These are phyloP conservation scores for Botrytis aclada DNA, from an alignment of 2,329 filamentous ascomycete species.

Conservation along the genomic window DNA sequence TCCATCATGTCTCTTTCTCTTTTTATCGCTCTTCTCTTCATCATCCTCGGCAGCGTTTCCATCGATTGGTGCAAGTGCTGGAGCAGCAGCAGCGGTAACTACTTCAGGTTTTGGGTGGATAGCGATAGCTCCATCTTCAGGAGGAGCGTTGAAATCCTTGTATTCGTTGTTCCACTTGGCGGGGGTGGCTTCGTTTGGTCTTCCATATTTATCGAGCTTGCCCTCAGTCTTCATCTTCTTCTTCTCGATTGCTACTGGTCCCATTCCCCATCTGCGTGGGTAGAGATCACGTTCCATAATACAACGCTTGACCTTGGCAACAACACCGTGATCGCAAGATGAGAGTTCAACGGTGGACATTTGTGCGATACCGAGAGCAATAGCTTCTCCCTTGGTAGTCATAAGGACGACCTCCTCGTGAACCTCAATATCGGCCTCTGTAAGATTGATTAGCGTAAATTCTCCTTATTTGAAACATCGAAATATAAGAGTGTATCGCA, in stretches of 20 bases:
- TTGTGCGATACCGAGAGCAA: constrained; percentile 91
- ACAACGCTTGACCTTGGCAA: constrained; percentile 98
- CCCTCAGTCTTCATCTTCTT: constrained; percentile 99
- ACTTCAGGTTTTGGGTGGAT: constrained; percentile 43
- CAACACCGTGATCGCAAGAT: constrained; percentile 94
- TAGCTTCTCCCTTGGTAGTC: constrained; percentile 98
- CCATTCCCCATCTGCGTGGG: constrained; percentile 93
- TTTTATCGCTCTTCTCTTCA: constrained; percentile 62
- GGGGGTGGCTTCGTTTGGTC: constrained; percentile 87
- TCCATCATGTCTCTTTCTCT: constrained; percentile 77
- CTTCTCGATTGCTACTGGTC: constrained; percentile 91
- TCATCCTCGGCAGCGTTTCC: constrained; percentile 49
- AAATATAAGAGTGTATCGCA: background rate
- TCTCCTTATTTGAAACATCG: background rate
- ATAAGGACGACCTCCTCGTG: constrained; percentile 97
- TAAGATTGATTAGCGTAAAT: constrained; percentile 32
- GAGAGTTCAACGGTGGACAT: constrained; percentile 98
- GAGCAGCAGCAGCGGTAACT: constrained; percentile 40
- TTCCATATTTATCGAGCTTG: constrained; percentile 97
- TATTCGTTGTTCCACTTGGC: constrained; percentile 91
- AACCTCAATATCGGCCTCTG: constrained; percentile 85
- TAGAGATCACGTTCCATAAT: constrained; percentile 99
- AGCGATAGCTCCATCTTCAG: constrained; percentile 38
- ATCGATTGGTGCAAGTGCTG: constrained; percentile 40
- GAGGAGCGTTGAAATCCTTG: constrained; percentile 74